These are phyloP conservation scores for Nicotiana attenuata DNA, from an alignment of 257 asterid genomes.

Conservation along the genomic window DNA sequence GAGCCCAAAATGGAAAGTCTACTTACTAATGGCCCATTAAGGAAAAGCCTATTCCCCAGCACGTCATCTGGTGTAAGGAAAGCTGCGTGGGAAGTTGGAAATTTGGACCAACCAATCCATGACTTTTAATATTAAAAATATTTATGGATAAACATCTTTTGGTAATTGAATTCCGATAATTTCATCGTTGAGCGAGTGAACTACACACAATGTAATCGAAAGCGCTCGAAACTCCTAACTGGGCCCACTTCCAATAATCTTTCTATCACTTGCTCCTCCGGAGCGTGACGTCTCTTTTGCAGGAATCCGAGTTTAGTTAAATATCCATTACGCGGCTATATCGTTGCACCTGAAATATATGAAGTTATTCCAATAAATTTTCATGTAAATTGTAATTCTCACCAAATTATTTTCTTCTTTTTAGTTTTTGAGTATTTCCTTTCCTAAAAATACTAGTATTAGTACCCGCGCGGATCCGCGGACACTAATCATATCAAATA, in stretches of 20 bases:
- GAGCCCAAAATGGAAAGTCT: neutral
- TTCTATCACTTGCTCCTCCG: neutral
- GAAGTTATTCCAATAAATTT: neutral
- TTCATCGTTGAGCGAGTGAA: neutral
- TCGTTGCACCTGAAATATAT: neutral
- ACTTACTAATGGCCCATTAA: neutral
- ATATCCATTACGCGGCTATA: neutral
- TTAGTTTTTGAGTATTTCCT: no score
- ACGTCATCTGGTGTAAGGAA: constrained; percentile 1
- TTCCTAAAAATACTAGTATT: no score
- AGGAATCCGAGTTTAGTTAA: neutral
- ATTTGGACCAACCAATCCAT: constrained; percentile 2
- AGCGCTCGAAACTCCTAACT: neutral
- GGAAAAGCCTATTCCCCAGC: neutral
- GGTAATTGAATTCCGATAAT: neutral
- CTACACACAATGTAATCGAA: neutral
- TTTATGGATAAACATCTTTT: neutral
- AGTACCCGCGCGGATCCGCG: no score
- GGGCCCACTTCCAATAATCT: neutral
- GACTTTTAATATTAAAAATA: neutral
- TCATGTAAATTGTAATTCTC: no score
- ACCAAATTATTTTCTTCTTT: no score
- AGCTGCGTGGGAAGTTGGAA: neutral
- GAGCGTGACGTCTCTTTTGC: neutral
- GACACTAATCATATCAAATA: no score